Percentiles rank a stretch among this genome's conserved stretches.
These are phyloP conservation scores for Aspergillus novoparasiticus DNA, from an alignment of 2,329 filamentous ascomycete species.

Conservation along the genomic window DNA sequence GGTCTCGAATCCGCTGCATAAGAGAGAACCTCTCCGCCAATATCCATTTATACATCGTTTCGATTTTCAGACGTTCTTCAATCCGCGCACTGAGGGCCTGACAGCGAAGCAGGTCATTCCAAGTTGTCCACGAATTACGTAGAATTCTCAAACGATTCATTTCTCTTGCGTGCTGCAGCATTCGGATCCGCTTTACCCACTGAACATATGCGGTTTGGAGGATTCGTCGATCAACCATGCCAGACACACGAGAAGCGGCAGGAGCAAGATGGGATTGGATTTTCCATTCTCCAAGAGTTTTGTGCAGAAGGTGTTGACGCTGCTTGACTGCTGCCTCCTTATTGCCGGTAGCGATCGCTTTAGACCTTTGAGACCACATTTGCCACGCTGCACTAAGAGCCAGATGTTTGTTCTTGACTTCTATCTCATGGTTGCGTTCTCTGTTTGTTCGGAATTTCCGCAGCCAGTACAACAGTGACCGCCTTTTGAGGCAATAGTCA, in stretches of 20 bases:
- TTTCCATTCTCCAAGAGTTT: conserved; percentile 45
- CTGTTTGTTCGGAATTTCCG: conserved; percentile 41
- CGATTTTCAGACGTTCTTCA: conserved; percentile 57
- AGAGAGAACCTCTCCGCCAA: conserved; percentile 51
- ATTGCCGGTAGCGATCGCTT: conserved; percentile 29
- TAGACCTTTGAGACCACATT: conserved; percentile 38
- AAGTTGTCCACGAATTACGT: conserved; percentile 60
- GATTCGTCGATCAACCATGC: conserved; percentile 49
- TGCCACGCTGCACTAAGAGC: conserved; percentile 34
- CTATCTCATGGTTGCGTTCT: conserved; percentile 44
- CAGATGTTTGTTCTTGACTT: conserved; percentile 30
- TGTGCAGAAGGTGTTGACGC: conserved; percentile 38
- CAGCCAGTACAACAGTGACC: conserved; percentile 45
- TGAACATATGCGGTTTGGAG: conserved; percentile 49
- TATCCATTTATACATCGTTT: conserved; percentile 65
- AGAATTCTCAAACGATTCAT: conserved; percentile 57
- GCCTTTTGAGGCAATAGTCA: conserved; percentile 43
- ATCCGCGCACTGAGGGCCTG: conserved; percentile 56
- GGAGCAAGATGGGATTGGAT: conserved; percentile 47
- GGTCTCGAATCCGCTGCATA: conserved; percentile 43
- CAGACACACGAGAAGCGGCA: conserved; percentile 44
- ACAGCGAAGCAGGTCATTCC: conserved; percentile 64
- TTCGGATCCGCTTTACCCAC: conserved; percentile 53
- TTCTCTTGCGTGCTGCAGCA: conserved; percentile 51
- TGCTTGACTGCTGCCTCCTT: conserved; percentile 34